Conservation (phyloP, 257 asterid genomes). For the Gentiana macrophylla region DNA sequence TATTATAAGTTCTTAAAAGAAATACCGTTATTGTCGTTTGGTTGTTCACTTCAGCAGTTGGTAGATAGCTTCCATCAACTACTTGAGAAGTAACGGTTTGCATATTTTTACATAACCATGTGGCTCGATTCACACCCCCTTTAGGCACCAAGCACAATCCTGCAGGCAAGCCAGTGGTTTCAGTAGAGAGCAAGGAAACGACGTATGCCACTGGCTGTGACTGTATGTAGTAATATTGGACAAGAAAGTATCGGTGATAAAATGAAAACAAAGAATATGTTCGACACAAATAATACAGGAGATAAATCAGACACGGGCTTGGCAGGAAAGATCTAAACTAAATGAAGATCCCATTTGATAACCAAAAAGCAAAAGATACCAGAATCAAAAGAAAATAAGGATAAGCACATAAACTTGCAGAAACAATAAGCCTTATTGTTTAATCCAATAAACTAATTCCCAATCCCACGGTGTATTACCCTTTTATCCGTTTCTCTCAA, state of each 20-base stretch:
- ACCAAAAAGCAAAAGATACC: too few species aligned
- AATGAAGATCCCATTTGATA: too few species aligned
- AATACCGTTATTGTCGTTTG: slow-evolving; percentile 26
- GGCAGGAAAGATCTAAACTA: too few species aligned
- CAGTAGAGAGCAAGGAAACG: slow-evolving; percentile 1
- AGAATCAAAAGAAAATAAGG: too few species aligned
- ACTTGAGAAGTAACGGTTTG: slow-evolving; percentile 64
- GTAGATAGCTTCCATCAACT: slow-evolving; percentile 68
- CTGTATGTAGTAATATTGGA: not conserved
- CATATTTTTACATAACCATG: slow-evolving; percentile 52
- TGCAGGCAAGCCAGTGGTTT: slow-evolving; percentile 12
- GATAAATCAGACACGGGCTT: not conserved
- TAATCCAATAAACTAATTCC: too few species aligned
- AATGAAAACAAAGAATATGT: not conserved
- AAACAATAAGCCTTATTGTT: too few species aligned
- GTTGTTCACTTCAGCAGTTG: slow-evolving; percentile 31
- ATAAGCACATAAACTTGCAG: too few species aligned
- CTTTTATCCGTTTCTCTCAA: too few species aligned
- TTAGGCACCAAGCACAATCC: slow-evolving; percentile 37
- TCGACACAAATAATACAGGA: not conserved
- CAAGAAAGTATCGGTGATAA: not conserved
- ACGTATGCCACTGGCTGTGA: too few species aligned
- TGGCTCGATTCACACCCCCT: slow-evolving; percentile 18
- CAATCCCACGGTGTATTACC: too few species aligned
- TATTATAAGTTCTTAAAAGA: not conserved